Base-by-base conservation (phyloP, 805 yeast genomes). In the Yarrowia alimentaria region DNA sequence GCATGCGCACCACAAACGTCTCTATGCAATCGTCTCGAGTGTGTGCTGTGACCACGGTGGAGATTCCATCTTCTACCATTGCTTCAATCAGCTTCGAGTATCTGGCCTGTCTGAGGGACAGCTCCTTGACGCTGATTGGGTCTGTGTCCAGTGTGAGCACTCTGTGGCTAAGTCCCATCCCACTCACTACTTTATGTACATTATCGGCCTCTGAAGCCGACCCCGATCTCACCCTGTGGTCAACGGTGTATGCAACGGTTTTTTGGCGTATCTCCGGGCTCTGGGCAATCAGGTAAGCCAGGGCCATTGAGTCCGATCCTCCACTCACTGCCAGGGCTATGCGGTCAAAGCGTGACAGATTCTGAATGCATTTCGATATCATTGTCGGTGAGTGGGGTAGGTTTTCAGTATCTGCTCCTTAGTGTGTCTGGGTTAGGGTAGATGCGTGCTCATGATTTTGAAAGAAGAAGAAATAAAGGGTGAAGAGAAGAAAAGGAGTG, bases 301-400 rank as follows among this genome's bases (percentile, higher is more conserved):
- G 62, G 11, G 85, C 80, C 79, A 85, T 80, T 1, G 93, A 85
- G 61, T 85, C 94, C 0, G 82, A 88, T 1, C 94, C 94, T 1
- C 95, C 95, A 12, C 88, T 80, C 1, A 85, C 73, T 0, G 89
- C 88, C 13, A 85, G 63, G 5, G 71, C 77, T 20, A 35, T 7
- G 12, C 21, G 22, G 12, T 29, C 30, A 0, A 78, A 52, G 22
- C 55, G 61, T 5, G 17, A 4, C 10, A 38, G 33, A 8, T n/a
- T n/a, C n/a, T n/a, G n/a, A n/a, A n/a, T n/a, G n/a, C n/a, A n/a
- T n/a, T n/a, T n/a, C 6, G 17, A 12, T 29, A 12, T 12, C 13
- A 14, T 29, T 6, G 16, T 7, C 16, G 17, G 32, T 6, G 13
- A 9, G 17, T 7, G 6, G 17, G 32, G 32, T 29, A 29, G 9